phyloP scores from a whole-genome alignment of 805 yeast species.

The Starmerella lactis-condensi region DNA sequence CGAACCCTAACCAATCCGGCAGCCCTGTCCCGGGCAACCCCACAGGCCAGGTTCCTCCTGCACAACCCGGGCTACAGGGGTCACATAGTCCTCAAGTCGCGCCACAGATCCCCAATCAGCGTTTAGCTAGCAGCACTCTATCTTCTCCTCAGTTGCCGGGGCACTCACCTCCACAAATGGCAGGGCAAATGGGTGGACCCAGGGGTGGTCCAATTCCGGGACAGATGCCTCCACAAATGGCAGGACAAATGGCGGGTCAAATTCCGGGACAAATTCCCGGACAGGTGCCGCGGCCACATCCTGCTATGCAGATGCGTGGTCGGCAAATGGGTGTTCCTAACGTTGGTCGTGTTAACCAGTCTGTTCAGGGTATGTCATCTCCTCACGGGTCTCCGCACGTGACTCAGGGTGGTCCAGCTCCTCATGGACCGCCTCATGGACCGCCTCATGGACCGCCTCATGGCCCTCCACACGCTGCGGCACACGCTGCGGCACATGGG shows the following conservation, averaged over 20 bases:
- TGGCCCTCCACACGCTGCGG: neutral
- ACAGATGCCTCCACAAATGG: neutral
- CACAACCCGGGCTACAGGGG: neutral
- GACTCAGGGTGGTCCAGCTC: too few relatives aligned
- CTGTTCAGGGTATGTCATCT: neutral
- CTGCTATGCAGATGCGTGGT: constrained; percentile 2
- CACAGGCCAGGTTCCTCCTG: constrained; percentile 3
- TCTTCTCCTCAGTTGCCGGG: too few relatives aligned
- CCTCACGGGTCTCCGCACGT: neutral
- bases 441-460: neutral
- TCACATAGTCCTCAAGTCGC: neutral
- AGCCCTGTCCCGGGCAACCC: constrained; percentile 4
- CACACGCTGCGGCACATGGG: too few relatives aligned
- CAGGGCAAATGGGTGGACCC: too few relatives aligned
- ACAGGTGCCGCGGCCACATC: constrained; percentile 4
- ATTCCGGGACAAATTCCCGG: neutral
- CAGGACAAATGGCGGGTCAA: too few relatives aligned
- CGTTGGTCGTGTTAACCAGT: constrained; percentile 1
- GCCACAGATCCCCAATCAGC: neutral
- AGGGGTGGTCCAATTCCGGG: constrained; percentile 1
- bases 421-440: neutral
- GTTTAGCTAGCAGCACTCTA: neutral
- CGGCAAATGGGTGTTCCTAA: constrained; percentile 2
- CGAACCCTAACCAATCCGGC: constrained; percentile 2
- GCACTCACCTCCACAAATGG: too few relatives aligned